Evolutionary conservation across 129 eudicot species (phyloP).

Genomic region (Centella asiatica): DNA sequence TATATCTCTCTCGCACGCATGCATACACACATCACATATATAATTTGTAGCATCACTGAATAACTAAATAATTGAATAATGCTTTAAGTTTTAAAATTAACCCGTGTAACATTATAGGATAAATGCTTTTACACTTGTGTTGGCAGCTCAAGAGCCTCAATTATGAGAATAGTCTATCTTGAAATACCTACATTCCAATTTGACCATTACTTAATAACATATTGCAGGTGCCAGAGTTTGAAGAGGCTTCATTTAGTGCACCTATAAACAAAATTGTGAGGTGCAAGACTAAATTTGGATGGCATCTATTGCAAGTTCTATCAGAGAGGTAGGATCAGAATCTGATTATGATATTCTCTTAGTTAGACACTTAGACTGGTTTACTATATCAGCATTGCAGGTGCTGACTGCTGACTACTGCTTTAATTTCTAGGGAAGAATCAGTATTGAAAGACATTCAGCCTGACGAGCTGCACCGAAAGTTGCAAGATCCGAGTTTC

Average conservation of each 20-base stretch:
- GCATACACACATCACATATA: no score
- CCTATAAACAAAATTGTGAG: slow-evolving; percentile 64
- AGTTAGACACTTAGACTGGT: no score
- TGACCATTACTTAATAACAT: slow-evolving; percentile 2
- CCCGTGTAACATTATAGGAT: neutral
- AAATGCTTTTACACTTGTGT: neutral
- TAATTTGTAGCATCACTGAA: no score
- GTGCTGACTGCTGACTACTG: slow-evolving; percentile 9
- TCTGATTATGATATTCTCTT: neutral
- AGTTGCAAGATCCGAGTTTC: slow-evolving; percentile 80
- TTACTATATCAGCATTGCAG: neutral
- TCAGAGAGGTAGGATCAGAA: slow-evolving; percentile 62
- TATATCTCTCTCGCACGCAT: no score
- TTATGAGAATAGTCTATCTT: neutral
- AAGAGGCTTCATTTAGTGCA: slow-evolving; percentile 93
- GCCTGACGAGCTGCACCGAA: slow-evolving; percentile 70
- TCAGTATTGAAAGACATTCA: slow-evolving; percentile 58
- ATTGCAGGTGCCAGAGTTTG: slow-evolving; percentile 90
- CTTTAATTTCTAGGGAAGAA: slow-evolving; percentile 56
- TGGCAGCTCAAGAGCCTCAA: neutral
- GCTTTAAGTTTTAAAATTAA: neutral
- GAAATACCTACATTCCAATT: neutral
- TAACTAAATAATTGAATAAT: no score
- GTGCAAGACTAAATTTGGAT: slow-evolving; percentile 92
- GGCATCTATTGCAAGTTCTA: slow-evolving; percentile 92